Base-by-base conservation (phyloP, 2,329 filamentous ascomycete genomes). In the Cladosporium austrohemisphaericum region DNA sequence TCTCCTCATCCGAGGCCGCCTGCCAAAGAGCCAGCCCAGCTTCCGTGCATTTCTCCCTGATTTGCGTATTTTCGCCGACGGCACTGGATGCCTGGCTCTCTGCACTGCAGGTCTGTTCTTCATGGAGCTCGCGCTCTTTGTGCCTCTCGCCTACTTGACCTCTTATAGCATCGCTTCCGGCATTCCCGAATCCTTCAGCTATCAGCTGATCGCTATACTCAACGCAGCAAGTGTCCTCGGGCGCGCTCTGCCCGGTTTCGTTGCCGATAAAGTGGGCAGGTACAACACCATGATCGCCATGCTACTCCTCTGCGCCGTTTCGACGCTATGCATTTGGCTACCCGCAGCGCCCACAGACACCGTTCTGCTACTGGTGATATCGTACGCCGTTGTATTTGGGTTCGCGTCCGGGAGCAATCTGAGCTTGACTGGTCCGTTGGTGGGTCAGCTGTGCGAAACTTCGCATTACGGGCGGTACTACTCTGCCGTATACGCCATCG, bases 211-310 rank as follows among this genome's bases (percentile, higher is more conserved):
- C 16, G 83, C 87, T 6, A 83, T 94, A 52, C 74, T 95, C 61
- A 94, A 93, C 63, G 85, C 80, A 1, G 86, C 81, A 3, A 87
- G 83, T 1, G 82, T 88, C 52, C 69, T 92, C n/a, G 89, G 90
- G 2, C 81, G 90, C 28, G 80, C 79, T 57, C 70, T 90, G 2
- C 86, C 88, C 0, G 88, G 89, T 0, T 85, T 84, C 64, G 78
- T 85, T 55, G 83, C 86, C 1, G 90, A 95, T 64, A 76, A 76
- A 32, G 71, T 90, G n/a, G 90, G 90, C 0, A 79, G 86, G 0
- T 93, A 87, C 72, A 95, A 95, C 62, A 80, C 80, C 22, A 86
- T 88, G 68, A 81, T 93, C 54, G 68, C 81, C n/a, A 81, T 84
- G 1, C 75, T 86, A 9, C 67, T 78, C 2, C 60, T 81, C 22